Evolutionary conservation across 345 rosid species (phyloP).

Genomic region (Orychophragmus violaceus): DNA sequence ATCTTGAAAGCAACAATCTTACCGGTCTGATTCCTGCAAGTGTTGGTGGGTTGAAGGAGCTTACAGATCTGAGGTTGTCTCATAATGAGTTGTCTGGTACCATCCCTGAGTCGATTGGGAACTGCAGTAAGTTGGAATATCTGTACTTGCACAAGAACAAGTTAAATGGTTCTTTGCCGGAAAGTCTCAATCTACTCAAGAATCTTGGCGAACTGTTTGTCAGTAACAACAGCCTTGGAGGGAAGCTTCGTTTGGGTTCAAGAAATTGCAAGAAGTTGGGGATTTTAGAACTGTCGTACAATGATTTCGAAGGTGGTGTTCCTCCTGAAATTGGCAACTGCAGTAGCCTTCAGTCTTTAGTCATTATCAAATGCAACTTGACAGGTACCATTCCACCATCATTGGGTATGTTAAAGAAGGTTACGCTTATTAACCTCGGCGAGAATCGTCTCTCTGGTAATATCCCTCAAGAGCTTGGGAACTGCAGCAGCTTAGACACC

Average conservation of each 20-base stretch:
- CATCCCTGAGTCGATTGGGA: constrained; percentile 55
- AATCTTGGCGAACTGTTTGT: constrained; percentile 39
- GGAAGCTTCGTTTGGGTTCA: constrained; percentile 45
- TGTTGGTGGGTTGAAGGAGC: constrained; percentile 42
- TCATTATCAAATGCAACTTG: constrained; percentile 39
- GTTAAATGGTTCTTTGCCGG: constrained; percentile 53
- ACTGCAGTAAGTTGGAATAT: constrained; percentile 40
- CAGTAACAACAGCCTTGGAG: constrained; percentile 45
- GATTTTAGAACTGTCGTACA: constrained; percentile 47
- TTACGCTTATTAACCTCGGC: constrained; percentile 38
- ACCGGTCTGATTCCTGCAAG: constrained; percentile 52
- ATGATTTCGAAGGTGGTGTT: constrained; percentile 46
- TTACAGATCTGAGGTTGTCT: constrained; percentile 28
- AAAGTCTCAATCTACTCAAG: constrained; percentile 47
- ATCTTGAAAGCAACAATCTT: constrained; percentile 44
- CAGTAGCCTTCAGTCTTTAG: constrained; percentile 38
- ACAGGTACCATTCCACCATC: constrained; percentile 62
- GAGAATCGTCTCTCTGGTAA: constrained; percentile 58
- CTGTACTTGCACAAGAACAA: constrained; percentile 45
- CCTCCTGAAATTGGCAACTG: constrained; percentile 59
- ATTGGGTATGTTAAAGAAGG: constrained; percentile 41
- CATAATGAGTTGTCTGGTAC: constrained; percentile 47
- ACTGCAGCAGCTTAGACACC: constrained; percentile 49
- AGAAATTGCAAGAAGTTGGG: constrained; percentile 41
- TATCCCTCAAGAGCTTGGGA: constrained; percentile 63